A percentile compares a stretch with the other conserved stretches of the same genome.
Evolutionary conservation across 2,329 filamentous ascomycete genomes (phyloP).

Genomic region (Clarireedia monteithiana): DNA sequence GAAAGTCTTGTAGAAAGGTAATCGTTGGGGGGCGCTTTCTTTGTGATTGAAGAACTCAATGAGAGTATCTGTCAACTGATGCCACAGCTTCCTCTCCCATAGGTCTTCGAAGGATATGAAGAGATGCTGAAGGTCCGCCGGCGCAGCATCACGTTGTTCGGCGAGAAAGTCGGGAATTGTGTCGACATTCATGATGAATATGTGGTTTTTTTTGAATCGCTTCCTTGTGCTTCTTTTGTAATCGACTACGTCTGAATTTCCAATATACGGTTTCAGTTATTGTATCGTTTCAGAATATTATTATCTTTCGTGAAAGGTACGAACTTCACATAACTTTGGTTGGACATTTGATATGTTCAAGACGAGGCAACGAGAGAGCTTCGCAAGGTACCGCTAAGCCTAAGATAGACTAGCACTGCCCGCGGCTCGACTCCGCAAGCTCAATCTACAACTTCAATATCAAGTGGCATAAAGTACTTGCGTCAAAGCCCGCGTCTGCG

Average conservation of each 20-base stretch:
- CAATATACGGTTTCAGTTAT: not conserved
- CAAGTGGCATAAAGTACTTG: constrained; percentile 10
- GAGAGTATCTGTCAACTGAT: constrained; percentile 88
- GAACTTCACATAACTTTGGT: constrained; percentile 1
- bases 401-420: constrained; percentile 1
- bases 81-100: constrained; percentile 99
- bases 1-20: constrained; percentile 90
- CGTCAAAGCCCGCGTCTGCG: constrained; percentile 3
- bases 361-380: constrained; percentile 10
- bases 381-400: constrained; percentile 7
- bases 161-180: constrained; percentile 86
- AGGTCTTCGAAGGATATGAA: constrained; percentile 91
- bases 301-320: not conserved
- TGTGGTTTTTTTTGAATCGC: not conserved
- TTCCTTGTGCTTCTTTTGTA: not conserved
- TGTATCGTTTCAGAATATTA: constrained; percentile 1
- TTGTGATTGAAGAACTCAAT: constrained; percentile 81
- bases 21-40: constrained; percentile 73
- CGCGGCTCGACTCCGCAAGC: constrained; percentile 7
- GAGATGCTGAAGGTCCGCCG: constrained; percentile 78
- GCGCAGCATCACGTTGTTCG: constrained; percentile 80
- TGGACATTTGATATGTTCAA: constrained; percentile 9
- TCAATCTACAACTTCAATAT: constrained; percentile 11
- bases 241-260: not conserved
- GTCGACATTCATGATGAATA: constrained; percentile 65